phyloP scores from a whole-genome alignment of 176 grass and related monocot species.

The Alopecurus myosuroides region DNA sequence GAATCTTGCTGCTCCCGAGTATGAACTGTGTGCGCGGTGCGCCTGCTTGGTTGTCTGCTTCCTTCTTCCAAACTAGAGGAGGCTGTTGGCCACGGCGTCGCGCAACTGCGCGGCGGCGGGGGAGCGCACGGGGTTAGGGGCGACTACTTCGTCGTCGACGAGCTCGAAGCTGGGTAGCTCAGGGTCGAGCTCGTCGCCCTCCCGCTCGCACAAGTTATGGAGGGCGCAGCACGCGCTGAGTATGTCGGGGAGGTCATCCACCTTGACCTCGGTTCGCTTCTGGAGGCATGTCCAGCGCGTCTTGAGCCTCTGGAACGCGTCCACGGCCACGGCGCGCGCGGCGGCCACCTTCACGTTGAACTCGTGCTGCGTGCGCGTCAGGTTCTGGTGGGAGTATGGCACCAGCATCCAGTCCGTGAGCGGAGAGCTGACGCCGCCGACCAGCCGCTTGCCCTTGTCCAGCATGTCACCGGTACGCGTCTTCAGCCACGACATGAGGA shows the following conservation, averaged over 20 bases:
- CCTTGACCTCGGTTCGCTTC: constrained; percentile 74
- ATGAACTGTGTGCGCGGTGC: neutral
- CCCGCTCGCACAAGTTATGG: constrained; percentile 89
- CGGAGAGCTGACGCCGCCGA: constrained; percentile 57
- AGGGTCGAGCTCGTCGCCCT: constrained; percentile 40
- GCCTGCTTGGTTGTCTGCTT: neutral
- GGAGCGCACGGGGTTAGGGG: constrained; percentile 57
- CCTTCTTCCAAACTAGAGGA: constrained; percentile 32
- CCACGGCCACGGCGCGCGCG: constrained; percentile 35
- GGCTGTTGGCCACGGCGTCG: constrained; percentile 63
- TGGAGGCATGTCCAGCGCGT: constrained; percentile 75
- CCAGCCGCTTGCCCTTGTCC: constrained; percentile 46
- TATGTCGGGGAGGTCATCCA: constrained; percentile 59
- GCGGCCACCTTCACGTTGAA: constrained; percentile 64
- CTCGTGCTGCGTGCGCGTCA: constrained; percentile 73
- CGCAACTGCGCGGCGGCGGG: constrained; percentile 29
- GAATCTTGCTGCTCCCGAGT: neutral
- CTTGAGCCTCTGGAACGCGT: constrained; percentile 64
- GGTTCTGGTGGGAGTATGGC: constrained; percentile 75
- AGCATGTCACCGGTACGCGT: neutral
- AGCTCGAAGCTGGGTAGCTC: constrained; percentile 30
- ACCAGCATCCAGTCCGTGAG: constrained; percentile 78
- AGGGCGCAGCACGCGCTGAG: constrained; percentile 82
- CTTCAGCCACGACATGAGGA: constrained; percentile 52
- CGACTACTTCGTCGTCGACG: constrained; percentile 58